A percentile compares a stretch with the other conserved stretches of the same genome.
Evolutionary conservation across 2,329 filamentous ascomycete species (phyloP).

Genomic region (Rhytidhysteron rufulum): DNA sequence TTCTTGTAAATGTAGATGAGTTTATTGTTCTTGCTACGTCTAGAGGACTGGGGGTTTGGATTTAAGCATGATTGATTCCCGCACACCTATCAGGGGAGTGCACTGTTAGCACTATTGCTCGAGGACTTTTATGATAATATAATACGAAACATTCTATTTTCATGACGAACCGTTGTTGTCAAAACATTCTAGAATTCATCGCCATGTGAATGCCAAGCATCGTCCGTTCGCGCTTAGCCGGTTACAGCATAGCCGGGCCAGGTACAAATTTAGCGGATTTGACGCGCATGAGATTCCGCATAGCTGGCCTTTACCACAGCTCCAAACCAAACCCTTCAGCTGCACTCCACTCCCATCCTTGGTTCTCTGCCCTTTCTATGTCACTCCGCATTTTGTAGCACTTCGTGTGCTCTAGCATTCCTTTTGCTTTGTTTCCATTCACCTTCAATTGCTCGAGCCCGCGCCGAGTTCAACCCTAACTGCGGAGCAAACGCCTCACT

Average conservation of each 20-base stretch:
- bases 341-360: constrained; percentile 11
- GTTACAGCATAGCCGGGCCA: background rate
- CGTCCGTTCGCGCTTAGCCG: no score
- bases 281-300: background rate
- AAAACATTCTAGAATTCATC: no score
- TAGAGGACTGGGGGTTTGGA: no score
- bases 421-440: constrained; percentile 8
- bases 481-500: no score
- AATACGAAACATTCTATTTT: no score
- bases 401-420: constrained; percentile 12
- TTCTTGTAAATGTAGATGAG: no score
- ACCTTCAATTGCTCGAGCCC: background rate
- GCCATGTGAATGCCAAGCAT: no score
- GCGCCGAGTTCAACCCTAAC: background rate
- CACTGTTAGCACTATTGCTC: no score
- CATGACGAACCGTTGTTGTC: no score
- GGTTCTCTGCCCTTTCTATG: constrained; percentile 9
- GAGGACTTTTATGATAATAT: no score
- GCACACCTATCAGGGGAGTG: background rate
- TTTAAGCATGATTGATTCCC: background rate
- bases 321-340: background rate
- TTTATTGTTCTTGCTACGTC: no score
- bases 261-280: background rate
- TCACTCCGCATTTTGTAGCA: constrained; percentile 11
- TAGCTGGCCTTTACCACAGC: constrained; percentile 1